phyloP scores from a whole-genome alignment of 1,139 yeast species.

The Saccharomyces hybrid region DNA sequence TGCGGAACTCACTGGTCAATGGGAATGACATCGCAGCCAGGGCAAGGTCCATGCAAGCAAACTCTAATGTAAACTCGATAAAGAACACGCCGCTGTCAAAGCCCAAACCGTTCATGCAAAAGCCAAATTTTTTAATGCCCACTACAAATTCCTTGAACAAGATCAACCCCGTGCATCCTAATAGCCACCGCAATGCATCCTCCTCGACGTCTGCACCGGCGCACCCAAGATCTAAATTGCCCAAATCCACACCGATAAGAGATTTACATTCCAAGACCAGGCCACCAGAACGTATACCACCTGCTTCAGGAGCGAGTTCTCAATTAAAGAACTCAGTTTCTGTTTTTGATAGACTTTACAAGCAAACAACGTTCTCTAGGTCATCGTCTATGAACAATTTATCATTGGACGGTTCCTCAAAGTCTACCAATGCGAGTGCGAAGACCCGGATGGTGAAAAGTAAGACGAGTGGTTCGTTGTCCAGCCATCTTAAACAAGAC shows the following conservation, averaged over 20 bases:
- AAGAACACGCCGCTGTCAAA: conserved; percentile 17
- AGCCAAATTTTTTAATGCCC: conserved; percentile 15
- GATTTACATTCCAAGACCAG: background rate
- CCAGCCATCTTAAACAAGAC: conserved; percentile 4
- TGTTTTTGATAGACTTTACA: conserved; percentile 14
- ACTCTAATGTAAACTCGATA: conserved; percentile 7
- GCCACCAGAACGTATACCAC: background rate
- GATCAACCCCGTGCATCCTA: conserved; percentile 4
- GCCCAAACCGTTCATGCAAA: conserved; percentile 12
- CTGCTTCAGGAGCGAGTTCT: background rate
- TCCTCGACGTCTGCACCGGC: background rate
- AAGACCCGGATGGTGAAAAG: conserved; percentile 3
- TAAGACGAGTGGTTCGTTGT: conserved; percentile 5
- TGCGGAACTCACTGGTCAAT: conserved; percentile 12
- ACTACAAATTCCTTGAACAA: conserved; percentile 16
- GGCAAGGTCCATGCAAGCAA: conserved; percentile 1
- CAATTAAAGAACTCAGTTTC: background rate
- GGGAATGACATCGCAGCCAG: conserved; percentile 5
- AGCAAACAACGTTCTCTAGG: conserved; percentile 14
- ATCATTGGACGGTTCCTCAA: background rate
- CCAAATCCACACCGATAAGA: background rate
- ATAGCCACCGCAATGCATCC: background rate
- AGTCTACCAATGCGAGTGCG: background rate
- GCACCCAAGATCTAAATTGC: background rate
- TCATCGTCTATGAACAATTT: conserved; percentile 10